Conservation (phyloP, 2,329 filamentous ascomycete species). For the Aspergillus calidoustus region DNA sequence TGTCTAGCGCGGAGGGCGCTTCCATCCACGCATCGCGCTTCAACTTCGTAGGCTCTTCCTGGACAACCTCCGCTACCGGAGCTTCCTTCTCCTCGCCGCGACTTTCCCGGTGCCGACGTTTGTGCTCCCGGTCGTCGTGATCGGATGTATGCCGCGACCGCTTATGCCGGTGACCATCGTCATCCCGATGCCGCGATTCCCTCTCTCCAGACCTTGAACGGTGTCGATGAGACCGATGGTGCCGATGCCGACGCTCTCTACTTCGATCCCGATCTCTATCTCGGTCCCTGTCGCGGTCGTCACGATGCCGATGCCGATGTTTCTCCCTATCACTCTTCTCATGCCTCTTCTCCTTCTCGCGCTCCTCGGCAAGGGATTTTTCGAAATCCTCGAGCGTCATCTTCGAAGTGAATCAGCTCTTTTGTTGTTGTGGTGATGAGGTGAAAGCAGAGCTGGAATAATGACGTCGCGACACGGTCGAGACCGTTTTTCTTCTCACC, state of each 20-base stretch:
- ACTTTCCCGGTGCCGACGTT: conserved; percentile 50
- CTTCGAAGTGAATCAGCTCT: conserved; percentile 19
- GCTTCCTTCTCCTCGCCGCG: conserved; percentile 47
- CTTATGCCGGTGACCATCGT: conserved; percentile 67
- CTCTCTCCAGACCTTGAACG: conserved; percentile 43
- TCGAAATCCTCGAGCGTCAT: conserved; percentile 77
- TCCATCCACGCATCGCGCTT: conserved; percentile 95
- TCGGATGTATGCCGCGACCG: conserved; percentile 63
- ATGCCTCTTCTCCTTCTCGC: conserved; percentile 45
- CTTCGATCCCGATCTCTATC: conserved; percentile 39
- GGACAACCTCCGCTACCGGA: conserved; percentile 32
- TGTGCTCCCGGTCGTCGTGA: conserved; percentile 56
- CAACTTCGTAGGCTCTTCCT: conserved; percentile 52
- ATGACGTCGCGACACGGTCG: conserved; percentile 24
- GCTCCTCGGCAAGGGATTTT: conserved; percentile 69
- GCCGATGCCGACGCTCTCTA: conserved; percentile 43
- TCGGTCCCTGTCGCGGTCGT: conserved; percentile 37
- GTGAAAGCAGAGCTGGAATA: conserved; percentile 23
- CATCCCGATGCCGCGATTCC: conserved; percentile 49
- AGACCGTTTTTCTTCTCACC: conserved; percentile 16
- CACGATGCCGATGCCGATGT: conserved; percentile 32
- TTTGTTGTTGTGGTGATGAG: conserved; percentile 1
- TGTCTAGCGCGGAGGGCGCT: conserved; percentile 75
- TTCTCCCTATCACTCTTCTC: conserved; percentile 45
- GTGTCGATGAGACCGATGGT: conserved; percentile 52